Base-by-base conservation (phyloP, 257 asterid species). In the Solanum neorickii region DNA sequence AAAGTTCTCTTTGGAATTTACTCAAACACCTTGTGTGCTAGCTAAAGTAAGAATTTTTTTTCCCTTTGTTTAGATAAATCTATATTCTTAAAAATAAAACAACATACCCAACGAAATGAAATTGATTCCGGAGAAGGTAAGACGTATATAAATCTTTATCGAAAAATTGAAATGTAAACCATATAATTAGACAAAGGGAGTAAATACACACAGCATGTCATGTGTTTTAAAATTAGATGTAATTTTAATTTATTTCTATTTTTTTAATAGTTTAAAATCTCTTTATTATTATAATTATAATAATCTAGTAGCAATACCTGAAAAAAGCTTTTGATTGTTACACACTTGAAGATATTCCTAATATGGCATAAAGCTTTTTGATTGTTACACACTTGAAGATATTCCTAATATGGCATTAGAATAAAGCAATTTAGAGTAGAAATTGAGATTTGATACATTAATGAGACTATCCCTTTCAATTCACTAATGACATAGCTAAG, bases 41-140 rank as follows among this genome's bases (percentile, higher is more conserved):
- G 73, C 73, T 12, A 62, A 62, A 10, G 15, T 62, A 62, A 66
- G 73, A 66, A 25, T 12, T 5, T 65, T 65, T 65, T 31, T 31
- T 31, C 4, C 33, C 33, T n/a, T n/a, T 2, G 2, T 65, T 65
- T 2, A 65, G 12, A 5, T 25, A 16, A 65, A 65, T 12, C 4
- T 18, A 66, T 66, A 18, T 25, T 25, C 35, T 12, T 25, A 66
- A 12, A 12, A n/a, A 25, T 12, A 66, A 66, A 66, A 25, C 18
- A 65, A 65, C 72, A 65, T n/a, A 65, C 31, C 31, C 31, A 4
- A 23, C 10, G 5, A 21, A 62, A 23, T 60, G 5, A 9, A 21
- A 0, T 62, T 3, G 29, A 65, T 65, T 65, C 29, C 1, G 1
- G 1, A n/a, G 4, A 10, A 1, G 6, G 3, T 65, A 12, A 0